Base-by-base conservation (phyloP, 768 basidiomycete species). In the Steccherinum ochraceum region DNA sequence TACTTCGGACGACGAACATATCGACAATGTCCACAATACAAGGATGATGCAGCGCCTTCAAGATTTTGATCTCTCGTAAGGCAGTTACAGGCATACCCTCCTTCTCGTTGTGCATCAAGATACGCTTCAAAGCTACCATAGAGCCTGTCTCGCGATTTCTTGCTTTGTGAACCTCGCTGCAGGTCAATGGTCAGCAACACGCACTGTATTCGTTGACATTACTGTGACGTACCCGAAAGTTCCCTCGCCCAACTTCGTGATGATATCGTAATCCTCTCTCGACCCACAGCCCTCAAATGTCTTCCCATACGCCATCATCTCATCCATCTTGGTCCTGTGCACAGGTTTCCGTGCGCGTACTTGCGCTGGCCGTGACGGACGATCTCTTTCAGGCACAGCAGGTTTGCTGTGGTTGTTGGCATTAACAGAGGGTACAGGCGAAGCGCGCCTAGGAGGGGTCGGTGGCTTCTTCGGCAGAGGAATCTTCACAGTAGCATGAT, bases 81-180 rank as follows among this genome's bases (percentile, higher is more conserved):
- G 96, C 94, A 5, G 96, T 97, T 19, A 97, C 90, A 1, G 95
- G 93, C 77, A 98, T 92, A 49, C 95, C 95, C 67, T 96, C 95
- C 59, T 90, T 89, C 67, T 94, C 91, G 62, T 94, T 93, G 65
- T 96, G 94, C 82, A 96, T 92, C 50, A 97, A 74, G 57, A 98
- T 94, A 47, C 93, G 84, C 67, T 98, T 98, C 45, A 98, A 71
- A 5, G 95, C 95, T 11, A 97, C 93, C 0, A 74, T 66, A 11
- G 67, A 72, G 1, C 80, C 78, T 0, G 81, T 83, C 2, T 70
- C 59, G 12, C 75, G 77, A 54, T 88, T 84, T 13, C 84, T 73
- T 4, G 90, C 93, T 59, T 93, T 93, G 65, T 94, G 92, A 2
- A 96, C 93, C 66, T 94, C 93, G 40, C 92, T 93, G 63, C 39